Conservation (phyloP, 345 rosid species). For the Acer campestre region DNA sequence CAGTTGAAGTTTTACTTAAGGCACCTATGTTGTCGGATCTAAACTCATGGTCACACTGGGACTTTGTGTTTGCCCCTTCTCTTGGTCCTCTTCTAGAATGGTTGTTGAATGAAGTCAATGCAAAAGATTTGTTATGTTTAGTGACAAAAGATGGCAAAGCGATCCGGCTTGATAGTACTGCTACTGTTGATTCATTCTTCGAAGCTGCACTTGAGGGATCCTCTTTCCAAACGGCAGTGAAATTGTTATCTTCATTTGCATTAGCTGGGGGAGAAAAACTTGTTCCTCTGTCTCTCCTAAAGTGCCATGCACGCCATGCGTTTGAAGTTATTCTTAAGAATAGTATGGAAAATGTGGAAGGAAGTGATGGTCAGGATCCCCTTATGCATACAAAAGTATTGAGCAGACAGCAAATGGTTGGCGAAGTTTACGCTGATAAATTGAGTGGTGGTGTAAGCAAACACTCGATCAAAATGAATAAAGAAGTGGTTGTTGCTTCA, state of each 20-base stretch:
- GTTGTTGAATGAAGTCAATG: slow-evolving; percentile 66
- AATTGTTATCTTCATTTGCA: slow-evolving; percentile 65
- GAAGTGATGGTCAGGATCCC: slow-evolving; percentile 26
- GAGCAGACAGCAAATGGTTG: slow-evolving; percentile 13
- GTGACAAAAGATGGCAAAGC: slow-evolving; percentile 78
- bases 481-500: slow-evolving; percentile 50
- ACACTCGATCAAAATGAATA: slow-evolving; percentile 27
- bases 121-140: slow-evolving; percentile 68
- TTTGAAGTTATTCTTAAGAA: slow-evolving; percentile 60
- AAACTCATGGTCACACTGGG: slow-evolving; percentile 88
- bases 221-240: slow-evolving; percentile 70
- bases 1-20: slow-evolving; percentile 55
- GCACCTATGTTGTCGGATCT: slow-evolving; percentile 86
- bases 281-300: slow-evolving; percentile 70
- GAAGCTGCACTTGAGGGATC: slow-evolving; percentile 71
- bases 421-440: slow-evolving; percentile 27
- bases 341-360: slow-evolving; percentile 26
- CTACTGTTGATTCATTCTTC: slow-evolving; percentile 70
- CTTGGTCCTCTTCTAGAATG: slow-evolving; percentile 77
- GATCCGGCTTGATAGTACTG: slow-evolving; percentile 69
- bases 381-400: slow-evolving; percentile 20
- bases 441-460: slow-evolving; percentile 28
- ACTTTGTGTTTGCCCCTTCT: slow-evolving; percentile 63
- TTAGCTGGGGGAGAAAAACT: slow-evolving; percentile 64
- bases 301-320: slow-evolving; percentile 63